Evolutionary conservation across 2,329 filamentous ascomycete genomes (phyloP).

Genomic region (Aspergillus pseudotamarii): DNA sequence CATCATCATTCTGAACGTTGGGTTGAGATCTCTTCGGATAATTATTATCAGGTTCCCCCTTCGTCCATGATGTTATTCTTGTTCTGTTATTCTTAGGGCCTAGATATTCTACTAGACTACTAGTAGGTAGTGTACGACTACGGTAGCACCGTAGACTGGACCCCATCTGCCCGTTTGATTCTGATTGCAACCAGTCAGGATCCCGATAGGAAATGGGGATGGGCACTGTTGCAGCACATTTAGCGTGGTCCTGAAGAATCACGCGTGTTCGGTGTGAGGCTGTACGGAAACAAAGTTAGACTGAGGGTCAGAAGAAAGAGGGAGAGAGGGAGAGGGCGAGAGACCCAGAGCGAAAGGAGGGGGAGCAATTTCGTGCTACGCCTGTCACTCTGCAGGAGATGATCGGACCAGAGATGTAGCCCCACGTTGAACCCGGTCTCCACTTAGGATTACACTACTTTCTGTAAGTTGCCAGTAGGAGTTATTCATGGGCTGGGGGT

Average conservation of each 20-base stretch:
- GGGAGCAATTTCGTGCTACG: background rate
- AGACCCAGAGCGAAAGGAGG: background rate
- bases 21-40: background rate
- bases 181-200: conserved; percentile 1
- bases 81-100: background rate
- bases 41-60: background rate
- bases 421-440: conserved; percentile 2
- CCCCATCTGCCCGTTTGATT: background rate
- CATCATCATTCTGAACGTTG: background rate
- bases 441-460: conserved; percentile 4
- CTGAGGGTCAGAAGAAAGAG: background rate
- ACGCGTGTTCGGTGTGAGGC: conserved; percentile 4
- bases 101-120: background rate
- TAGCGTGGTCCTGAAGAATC: conserved; percentile 6
- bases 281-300: background rate
- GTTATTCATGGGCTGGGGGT: conserved; percentile 1
- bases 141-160: background rate
- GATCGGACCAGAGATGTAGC: conserved; percentile 5
- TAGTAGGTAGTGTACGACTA: background rate
- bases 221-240: conserved; percentile 1
- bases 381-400: conserved; percentile 5
- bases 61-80: background rate
- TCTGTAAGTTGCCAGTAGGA: background rate
- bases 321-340: no score
- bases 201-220: background rate